phyloP scores from a whole-genome alignment of 2,329 filamentous ascomycete genomes.

The Colletotrichum cordylinicola region DNA sequence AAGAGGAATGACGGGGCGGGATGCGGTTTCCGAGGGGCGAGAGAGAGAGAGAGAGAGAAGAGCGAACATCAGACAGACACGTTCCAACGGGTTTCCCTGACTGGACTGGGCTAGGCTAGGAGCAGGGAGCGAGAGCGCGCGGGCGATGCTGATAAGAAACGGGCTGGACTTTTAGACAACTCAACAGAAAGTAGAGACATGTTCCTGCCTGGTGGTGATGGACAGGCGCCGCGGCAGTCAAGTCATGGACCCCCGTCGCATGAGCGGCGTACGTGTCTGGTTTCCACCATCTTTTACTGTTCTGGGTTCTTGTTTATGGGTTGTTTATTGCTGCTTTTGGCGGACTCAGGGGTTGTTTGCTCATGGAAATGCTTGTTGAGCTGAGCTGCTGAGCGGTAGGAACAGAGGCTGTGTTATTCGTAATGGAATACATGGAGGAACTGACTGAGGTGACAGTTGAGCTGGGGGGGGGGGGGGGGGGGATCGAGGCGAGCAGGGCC shows the following conservation, averaged over 20 bases:
- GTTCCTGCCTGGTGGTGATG: neutral
- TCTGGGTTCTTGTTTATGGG: neutral
- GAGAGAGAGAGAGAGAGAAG: neutral
- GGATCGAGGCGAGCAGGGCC: neutral
- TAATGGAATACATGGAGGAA: neutral
- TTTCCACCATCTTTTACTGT: neutral
- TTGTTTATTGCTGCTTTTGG: neutral
- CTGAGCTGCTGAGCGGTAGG: slow-evolving; percentile 9
- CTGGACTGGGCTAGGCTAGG: neutral
- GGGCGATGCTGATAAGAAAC: slow-evolving; percentile 13
- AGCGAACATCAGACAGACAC: slow-evolving; percentile 8
- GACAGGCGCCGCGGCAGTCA: neutral
- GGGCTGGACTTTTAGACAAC: neutral
- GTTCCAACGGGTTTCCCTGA: neutral
- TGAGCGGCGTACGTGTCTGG: neutral
- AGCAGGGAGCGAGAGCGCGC: neutral
- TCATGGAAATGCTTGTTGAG: slow-evolving; percentile 11
- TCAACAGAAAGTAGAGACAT: slow-evolving; percentile 14
- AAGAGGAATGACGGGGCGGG: neutral
- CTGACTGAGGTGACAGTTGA: neutral
- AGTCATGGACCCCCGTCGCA: neutral
- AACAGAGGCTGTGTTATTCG: neutral
- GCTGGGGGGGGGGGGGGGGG: neutral
- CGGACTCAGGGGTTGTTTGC: neutral
- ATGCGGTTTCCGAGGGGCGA: neutral